Evolutionary conservation across 192 early-diverging fungal genomes (phyloP).

Genomic region (Linnemannia zychae): DNA sequence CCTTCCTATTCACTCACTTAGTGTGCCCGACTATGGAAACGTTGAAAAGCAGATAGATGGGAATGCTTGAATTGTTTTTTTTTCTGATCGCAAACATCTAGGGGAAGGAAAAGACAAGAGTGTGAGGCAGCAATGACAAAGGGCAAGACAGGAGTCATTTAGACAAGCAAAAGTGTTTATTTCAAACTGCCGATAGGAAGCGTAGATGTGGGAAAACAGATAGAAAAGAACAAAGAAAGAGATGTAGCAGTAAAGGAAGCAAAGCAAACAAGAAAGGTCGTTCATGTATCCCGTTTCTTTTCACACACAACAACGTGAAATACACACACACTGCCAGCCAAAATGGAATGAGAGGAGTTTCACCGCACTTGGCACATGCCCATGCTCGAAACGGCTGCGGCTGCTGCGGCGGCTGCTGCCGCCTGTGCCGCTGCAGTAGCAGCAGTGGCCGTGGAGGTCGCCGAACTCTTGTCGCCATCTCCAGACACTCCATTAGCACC

Average conservation of each 20-base stretch:
- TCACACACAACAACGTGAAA: neutral
- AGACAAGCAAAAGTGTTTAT: neutral
- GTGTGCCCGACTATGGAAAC: too few relatives aligned
- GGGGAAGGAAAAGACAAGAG: neutral
- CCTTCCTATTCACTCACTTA: too few relatives aligned
- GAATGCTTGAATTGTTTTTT: neutral
- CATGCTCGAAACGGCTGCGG: neutral
- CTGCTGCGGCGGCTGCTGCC: neutral
- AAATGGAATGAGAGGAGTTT: neutral
- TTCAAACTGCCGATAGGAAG: too few relatives aligned
- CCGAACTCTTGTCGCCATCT: neutral
- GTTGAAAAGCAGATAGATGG: neutral
- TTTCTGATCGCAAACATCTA: neutral
- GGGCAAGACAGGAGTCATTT: neutral
- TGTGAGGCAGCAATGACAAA: too few relatives aligned
- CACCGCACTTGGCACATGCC: neutral
- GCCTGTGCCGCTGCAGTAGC: neutral
- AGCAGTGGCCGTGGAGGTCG: neutral
- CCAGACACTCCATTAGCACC: neutral
- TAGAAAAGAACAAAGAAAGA: too few relatives aligned
- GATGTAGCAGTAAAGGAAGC: too few relatives aligned
- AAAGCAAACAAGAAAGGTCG: neutral
- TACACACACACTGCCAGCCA: neutral
- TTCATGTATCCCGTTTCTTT: neutral
- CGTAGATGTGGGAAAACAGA: too few relatives aligned